A percentile compares a stretch with the other conserved stretches of the same genome.
Evolutionary conservation across 305 asterid genomes (phyloP).

Genomic region (Rubia occidens): DNA sequence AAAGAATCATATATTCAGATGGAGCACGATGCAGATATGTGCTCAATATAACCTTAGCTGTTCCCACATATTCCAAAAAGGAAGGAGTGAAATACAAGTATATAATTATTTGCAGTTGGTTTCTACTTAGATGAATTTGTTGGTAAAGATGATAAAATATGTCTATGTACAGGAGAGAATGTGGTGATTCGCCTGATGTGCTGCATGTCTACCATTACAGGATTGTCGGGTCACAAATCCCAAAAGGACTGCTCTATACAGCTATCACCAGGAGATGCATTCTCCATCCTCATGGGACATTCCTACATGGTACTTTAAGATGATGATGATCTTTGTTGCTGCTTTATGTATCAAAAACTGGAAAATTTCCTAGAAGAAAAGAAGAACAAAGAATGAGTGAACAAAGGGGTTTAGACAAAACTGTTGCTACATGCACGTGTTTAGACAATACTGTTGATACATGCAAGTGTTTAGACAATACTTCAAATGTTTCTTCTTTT

Average conservation of each 20-base stretch:
- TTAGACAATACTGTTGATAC: too few species aligned
- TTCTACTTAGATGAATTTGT: background rate
- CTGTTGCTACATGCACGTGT: too few species aligned
- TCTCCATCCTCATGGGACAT: background rate
- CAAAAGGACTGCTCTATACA: background rate
- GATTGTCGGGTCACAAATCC: background rate
- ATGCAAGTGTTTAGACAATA: background rate
- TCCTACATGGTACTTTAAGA: background rate
- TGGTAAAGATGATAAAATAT: background rate
- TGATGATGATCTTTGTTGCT: conserved; percentile 4
- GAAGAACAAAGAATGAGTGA: background rate
- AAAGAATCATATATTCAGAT: background rate
- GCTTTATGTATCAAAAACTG: background rate
- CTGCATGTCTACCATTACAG: background rate
- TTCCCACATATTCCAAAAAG: background rate
- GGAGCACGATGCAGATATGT: background rate
- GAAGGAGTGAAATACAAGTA: background rate
- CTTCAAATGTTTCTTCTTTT: too few species aligned
- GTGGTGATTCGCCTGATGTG: background rate
- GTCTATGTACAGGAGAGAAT: background rate
- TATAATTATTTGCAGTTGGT: background rate
- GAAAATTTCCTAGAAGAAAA: background rate
- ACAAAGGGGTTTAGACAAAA: background rate
- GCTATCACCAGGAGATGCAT: background rate
- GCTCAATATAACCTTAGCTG: background rate